Evolutionary conservation across 345 rosid genomes (phyloP).

Genomic region (Lepidium aucheri): DNA sequence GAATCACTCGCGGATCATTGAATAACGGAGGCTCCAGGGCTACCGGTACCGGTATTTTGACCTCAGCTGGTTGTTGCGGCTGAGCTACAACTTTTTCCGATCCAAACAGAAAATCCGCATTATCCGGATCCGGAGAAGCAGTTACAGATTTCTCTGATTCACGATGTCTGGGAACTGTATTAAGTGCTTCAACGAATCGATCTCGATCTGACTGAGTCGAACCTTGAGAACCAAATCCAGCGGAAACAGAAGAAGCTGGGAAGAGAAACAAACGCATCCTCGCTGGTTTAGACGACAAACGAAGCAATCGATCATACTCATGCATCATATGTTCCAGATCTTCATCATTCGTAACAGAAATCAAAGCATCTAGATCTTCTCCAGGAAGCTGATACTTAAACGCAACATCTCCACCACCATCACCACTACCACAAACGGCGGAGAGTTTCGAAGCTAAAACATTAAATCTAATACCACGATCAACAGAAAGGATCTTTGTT

Average conservation of each 20-base stretch:
- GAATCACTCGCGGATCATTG: constrained; percentile 27
- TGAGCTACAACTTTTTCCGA: constrained; percentile 45
- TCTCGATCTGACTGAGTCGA: constrained; percentile 60
- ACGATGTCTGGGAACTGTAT: constrained; percentile 41
- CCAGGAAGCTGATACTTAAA: constrained; percentile 96
- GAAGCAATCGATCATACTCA: constrained; percentile 77
- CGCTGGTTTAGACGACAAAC: constrained; percentile 63
- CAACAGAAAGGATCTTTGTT: constrained; percentile 81
- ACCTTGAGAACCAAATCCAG: constrained; percentile 47
- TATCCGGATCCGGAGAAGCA: constrained; percentile 14
- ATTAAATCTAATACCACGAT: constrained; percentile 53
- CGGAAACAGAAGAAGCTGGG: constrained; percentile 24
- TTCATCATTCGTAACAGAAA: constrained; percentile 87
- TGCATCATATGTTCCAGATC: constrained; percentile 95
- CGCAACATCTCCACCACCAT: constrained; percentile 31
- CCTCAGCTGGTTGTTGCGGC: constrained; percentile 27
- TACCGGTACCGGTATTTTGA: constrained; percentile 23
- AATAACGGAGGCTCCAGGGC: constrained; percentile 2
- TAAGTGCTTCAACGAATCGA: constrained; percentile 53
- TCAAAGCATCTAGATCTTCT: constrained; percentile 90
- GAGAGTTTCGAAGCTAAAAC: constrained; percentile 55
- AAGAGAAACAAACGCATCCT: constrained; percentile 85
- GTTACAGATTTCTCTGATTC: constrained; percentile 25
- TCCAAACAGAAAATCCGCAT: constrained; percentile 75
- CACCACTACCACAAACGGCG: constrained; percentile 44